phyloP scores from a whole-genome alignment of 2,329 filamentous ascomycete genomes.

The Ceratocystis colombiana region DNA sequence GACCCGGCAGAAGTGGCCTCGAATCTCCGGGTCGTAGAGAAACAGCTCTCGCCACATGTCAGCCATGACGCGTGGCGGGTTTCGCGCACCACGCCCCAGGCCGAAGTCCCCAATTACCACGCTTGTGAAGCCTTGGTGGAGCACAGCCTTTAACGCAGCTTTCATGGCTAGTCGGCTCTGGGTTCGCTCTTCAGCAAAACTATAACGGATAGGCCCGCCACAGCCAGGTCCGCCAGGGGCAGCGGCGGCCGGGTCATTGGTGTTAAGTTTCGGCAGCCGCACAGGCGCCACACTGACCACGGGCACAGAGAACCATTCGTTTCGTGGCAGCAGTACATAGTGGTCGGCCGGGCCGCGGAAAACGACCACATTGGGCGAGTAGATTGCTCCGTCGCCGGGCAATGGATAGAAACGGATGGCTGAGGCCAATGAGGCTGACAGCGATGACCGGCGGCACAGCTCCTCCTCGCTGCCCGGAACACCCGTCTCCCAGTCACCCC shows the following conservation, averaged over 20 bases:
- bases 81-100: slow-evolving; percentile 52
- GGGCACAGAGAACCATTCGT: slow-evolving; percentile 49
- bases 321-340: slow-evolving; percentile 47
- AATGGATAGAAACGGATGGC: slow-evolving; percentile 53
- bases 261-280: slow-evolving; percentile 56
- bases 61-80: slow-evolving; percentile 55
- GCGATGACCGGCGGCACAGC: slow-evolving; percentile 62
- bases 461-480: slow-evolving; percentile 49
- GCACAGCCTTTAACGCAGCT: slow-evolving; percentile 59
- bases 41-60: slow-evolving; percentile 57
- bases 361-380: slow-evolving; percentile 60
- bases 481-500: slow-evolving; percentile 69
- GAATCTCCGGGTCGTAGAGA: slow-evolving; percentile 51
- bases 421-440: slow-evolving; percentile 58
- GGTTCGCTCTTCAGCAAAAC: slow-evolving; percentile 59
- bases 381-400: slow-evolving; percentile 57
- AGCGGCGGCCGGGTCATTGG: slow-evolving; percentile 37
- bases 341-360: slow-evolving; percentile 60
- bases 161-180: slow-evolving; percentile 65
- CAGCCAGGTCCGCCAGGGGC: slow-evolving; percentile 36
- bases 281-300: slow-evolving; percentile 66
- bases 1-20: slow-evolving; percentile 51
- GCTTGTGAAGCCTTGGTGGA: slow-evolving; percentile 46
- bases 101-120: slow-evolving; percentile 57
- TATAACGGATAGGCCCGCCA: slow-evolving; percentile 44